These are phyloP conservation scores for Glomus cerebriforme DNA, from an alignment of 192 early-diverging fungal species.

Conservation along the genomic window DNA sequence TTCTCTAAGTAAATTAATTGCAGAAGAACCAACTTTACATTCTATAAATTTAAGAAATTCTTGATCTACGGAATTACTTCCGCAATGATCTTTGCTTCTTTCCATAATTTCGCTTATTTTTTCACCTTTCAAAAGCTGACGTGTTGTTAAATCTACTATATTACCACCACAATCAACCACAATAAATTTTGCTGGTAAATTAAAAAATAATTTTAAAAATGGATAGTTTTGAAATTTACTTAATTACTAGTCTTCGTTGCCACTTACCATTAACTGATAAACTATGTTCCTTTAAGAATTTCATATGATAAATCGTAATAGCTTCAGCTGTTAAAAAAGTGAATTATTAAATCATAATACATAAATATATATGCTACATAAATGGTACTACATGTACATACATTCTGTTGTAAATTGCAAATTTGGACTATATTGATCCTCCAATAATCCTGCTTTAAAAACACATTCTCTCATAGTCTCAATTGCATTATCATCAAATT, in stretches of 20 bases:
- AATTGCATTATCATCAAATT: background rate
- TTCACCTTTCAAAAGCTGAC: background rate
- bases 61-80: background rate
- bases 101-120: background rate
- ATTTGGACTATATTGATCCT: background rate
- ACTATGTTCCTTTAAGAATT: background rate
- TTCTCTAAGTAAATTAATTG: background rate
- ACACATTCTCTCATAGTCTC: background rate
- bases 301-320: background rate
- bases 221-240: too few species aligned
- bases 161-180: constrained; percentile 59
- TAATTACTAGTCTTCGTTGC: too few species aligned
- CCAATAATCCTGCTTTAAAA: background rate
- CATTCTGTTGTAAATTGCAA: background rate
- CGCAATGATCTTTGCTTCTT: background rate
- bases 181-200: constrained; percentile 45
- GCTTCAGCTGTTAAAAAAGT: background rate
- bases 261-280: background rate
- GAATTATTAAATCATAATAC: too few species aligned
- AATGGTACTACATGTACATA: background rate
- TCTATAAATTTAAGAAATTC: background rate
- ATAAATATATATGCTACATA: too few species aligned
- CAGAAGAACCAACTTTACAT: background rate
- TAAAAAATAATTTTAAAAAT: too few species aligned
- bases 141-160: constrained; percentile 51